phyloP scores from a whole-genome alignment of 352 stramenopile species.

The Globisporangium perplexum region DNA sequence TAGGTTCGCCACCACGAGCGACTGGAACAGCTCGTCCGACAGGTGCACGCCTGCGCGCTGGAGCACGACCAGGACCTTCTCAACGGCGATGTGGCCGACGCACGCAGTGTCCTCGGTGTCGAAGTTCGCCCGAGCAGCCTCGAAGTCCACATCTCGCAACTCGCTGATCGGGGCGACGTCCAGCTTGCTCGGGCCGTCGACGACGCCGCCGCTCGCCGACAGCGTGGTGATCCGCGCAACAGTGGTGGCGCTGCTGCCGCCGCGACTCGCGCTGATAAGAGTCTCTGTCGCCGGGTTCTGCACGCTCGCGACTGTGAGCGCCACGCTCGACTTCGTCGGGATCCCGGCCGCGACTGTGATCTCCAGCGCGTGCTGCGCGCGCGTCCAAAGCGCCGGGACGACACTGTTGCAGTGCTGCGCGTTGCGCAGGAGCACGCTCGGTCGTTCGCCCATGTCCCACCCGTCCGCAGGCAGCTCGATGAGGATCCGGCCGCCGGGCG shows the following conservation, averaged over 20 bases:
- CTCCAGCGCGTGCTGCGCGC: conserved; percentile 50
- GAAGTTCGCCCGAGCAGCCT: conserved; percentile 20
- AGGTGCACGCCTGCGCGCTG: conserved; percentile 24
- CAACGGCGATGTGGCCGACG: conserved; percentile 13
- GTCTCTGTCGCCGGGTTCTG: conserved; percentile 51
- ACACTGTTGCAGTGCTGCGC: conserved; percentile 22
- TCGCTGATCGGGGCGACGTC: conserved; percentile 64
- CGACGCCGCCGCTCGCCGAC: conserved; percentile 35
- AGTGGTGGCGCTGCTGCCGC: not conserved
- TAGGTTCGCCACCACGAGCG: conserved; percentile 31
- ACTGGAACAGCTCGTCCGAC: conserved; percentile 30
- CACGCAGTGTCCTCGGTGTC: conserved; percentile 14
- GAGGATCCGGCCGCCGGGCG: conserved; percentile 31
- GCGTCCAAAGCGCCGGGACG: conserved; percentile 31
- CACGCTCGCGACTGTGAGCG: conserved; percentile 37
- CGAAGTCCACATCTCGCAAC: conserved; percentile 52
- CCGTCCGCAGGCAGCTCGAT: conserved; percentile 43
- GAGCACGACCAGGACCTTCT: conserved; percentile 30
- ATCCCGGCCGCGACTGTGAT: conserved; percentile 28
- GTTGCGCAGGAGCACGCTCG: conserved; percentile 34
- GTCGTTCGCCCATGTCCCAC: conserved; percentile 55
- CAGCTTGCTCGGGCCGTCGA: conserved; percentile 51
- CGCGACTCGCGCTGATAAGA: conserved; percentile 5
- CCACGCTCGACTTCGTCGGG: conserved; percentile 25
- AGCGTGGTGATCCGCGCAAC: conserved; percentile 47